A percentile compares a stretch with the other conserved stretches of the same genome.
phyloP scores from a whole-genome alignment of 1,284 basidiomycete species.

The Meira miltonrushii region DNA sequence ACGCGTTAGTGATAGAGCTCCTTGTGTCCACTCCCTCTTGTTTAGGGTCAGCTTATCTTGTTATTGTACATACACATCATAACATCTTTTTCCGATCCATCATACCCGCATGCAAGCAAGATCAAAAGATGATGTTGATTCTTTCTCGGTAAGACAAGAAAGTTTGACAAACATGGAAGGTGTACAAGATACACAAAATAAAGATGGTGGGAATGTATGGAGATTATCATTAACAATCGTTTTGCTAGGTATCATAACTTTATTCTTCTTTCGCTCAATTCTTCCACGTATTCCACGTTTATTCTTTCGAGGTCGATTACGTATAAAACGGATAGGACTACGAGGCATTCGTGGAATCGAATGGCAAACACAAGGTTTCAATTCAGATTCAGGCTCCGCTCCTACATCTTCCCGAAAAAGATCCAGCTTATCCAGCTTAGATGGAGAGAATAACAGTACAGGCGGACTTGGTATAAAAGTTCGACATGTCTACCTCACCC shows the following conservation, averaged over 20 bases:
- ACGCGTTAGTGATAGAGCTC: no score
- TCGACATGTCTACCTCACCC: slow-evolving; percentile 23
- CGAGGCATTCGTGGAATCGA: slow-evolving; percentile 41
- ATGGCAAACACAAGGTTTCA: slow-evolving; percentile 36
- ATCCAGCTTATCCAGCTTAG: not conserved
- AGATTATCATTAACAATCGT: no score
- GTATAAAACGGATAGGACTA: slow-evolving; percentile 29
- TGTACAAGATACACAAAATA: no score
- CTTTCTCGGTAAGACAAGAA: no score
- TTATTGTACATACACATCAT: no score
- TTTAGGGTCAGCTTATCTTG: no score
- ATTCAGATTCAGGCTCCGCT: not conserved
- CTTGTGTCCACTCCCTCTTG: no score
- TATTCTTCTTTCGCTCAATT: slow-evolving; percentile 37
- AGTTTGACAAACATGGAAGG: no score
- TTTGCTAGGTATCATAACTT: not conserved
- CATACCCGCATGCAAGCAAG: no score
- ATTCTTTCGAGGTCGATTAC: slow-evolving; percentile 34
- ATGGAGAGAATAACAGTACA: slow-evolving; percentile 1
- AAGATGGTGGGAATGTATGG: no score
- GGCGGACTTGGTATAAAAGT: slow-evolving; percentile 30
- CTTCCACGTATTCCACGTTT: slow-evolving; percentile 36
- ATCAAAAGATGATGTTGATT: no score
- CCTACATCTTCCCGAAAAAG: not conserved
- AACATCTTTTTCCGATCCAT: no score